Evolutionary conservation across 1,284 basidiomycete genomes (phyloP).

Genomic region (Puccinia triticina): DNA sequence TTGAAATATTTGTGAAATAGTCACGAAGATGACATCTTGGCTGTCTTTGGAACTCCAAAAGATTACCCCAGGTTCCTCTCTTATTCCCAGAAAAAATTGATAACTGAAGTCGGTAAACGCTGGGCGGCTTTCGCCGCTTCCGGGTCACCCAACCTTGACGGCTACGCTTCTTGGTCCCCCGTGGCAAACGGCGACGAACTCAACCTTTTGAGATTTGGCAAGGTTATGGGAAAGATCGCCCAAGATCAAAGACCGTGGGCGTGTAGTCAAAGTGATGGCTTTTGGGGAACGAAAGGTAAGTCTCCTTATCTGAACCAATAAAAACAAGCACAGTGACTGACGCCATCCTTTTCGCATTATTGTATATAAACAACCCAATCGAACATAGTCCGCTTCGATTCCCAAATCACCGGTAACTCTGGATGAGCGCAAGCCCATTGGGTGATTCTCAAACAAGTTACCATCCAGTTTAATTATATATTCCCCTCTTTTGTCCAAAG

Average conservation of each 20-base stretch:
- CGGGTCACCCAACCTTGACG: conserved; percentile 67
- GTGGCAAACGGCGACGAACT: conserved; percentile 15
- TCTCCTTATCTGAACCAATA: not conserved
- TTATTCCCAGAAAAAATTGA: conserved; percentile 66
- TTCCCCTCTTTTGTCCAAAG: not conserved
- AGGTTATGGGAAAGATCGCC: not conserved
- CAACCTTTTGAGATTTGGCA: conserved; percentile 22
- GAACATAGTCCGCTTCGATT: conserved; percentile 11
- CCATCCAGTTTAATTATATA: not conserved
- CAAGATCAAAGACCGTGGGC: conserved; percentile 35
- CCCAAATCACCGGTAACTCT: conserved; percentile 17
- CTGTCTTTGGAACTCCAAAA: conserved; percentile 69
- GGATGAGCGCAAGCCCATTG: too few species aligned
- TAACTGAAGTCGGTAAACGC: conserved; percentile 69
- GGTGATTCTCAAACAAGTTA: not conserved
- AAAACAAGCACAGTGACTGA: conserved; percentile 10
- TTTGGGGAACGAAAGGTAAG: conserved; percentile 46
- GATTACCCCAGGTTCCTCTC: conserved; percentile 63
- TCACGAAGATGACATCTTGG: conserved; percentile 48
- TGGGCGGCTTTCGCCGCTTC: conserved; percentile 70
- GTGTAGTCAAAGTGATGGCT: conserved; percentile 12
- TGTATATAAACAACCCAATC: not conserved
- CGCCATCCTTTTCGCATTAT: not conserved
- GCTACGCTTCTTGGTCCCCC: conserved; percentile 23
- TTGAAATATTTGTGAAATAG: conserved; percentile 3